A percentile compares a stretch with the other conserved stretches of the same genome.
Conservation (phyloP, 768 basidiomycete species). For the Strobilomyces dryophilus region DNA sequence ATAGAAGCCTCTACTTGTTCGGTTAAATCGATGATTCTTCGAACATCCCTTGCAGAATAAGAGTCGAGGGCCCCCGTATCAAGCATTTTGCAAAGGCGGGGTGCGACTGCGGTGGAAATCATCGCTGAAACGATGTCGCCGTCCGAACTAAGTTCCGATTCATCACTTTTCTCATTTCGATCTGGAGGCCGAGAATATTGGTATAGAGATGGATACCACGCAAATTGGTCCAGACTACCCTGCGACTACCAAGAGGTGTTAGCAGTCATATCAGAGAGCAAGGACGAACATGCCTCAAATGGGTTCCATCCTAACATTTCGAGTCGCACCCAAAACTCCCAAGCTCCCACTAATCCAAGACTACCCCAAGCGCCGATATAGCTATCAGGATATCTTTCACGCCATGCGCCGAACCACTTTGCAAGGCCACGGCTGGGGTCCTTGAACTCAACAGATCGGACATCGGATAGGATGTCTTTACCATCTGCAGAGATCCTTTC, state of each 20-base stretch:
- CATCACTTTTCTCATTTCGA: slow-evolving; percentile 40
- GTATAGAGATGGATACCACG: slow-evolving; percentile 79
- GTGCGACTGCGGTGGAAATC: slow-evolving; percentile 79
- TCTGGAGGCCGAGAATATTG: slow-evolving; percentile 60
- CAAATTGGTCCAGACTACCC: slow-evolving; percentile 70
- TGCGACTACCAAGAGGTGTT: slow-evolving; percentile 33
- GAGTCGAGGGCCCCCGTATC: slow-evolving; percentile 79
- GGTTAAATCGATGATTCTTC: slow-evolving; percentile 63
- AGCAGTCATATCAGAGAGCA: background rate
- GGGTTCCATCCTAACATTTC: slow-evolving; percentile 90
- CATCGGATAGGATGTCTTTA: slow-evolving; percentile 69
- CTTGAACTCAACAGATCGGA: slow-evolving; percentile 77
- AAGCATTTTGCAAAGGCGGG: slow-evolving; percentile 68
- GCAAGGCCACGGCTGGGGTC: slow-evolving; percentile 75
- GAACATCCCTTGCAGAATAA: slow-evolving; percentile 63
- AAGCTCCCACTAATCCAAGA: slow-evolving; percentile 78
- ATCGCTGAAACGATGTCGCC: slow-evolving; percentile 86
- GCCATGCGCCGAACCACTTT: slow-evolving; percentile 65
- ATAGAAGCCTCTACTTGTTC: slow-evolving; percentile 81
- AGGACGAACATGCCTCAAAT: slow-evolving; percentile 52
- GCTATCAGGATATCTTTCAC: slow-evolving; percentile 70
- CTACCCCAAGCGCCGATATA: slow-evolving; percentile 90
- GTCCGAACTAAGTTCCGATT: slow-evolving; percentile 68
- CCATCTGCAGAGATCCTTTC: slow-evolving; percentile 47
- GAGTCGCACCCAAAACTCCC: slow-evolving; percentile 92